Evolutionary conservation across 2,329 filamentous ascomycete species (phyloP).

Genomic region (Raffaelea ambrosiae): DNA sequence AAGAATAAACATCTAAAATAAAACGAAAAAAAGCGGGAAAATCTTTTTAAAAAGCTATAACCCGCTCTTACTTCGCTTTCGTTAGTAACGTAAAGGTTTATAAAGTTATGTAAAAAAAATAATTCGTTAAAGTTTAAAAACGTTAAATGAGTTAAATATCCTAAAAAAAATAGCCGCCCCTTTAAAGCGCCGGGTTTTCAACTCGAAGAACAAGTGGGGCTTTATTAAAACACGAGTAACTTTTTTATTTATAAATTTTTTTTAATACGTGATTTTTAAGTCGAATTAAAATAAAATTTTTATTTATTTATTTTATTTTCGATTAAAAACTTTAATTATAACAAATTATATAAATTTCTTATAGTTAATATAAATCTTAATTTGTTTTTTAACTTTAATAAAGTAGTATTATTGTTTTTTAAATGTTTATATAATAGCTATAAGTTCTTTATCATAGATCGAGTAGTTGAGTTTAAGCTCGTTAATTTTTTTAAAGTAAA

Average conservation of each 20-base stretch:
- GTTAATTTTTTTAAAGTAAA: constrained; percentile 12
- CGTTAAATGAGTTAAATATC: neutral
- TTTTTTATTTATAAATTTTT: neutral
- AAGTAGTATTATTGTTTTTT: neutral
- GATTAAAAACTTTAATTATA: neutral
- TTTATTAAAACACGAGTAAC: no score
- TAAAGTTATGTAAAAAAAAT: neutral
- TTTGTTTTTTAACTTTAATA: neutral
- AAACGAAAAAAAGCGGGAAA: no score
- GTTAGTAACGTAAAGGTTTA: neutral
- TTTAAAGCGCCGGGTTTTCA: no score
- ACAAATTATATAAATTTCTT: neutral
- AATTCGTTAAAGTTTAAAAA: neutral
- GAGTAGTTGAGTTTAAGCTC: constrained; percentile 16
- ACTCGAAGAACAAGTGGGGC: no score
- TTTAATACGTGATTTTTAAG: neutral
- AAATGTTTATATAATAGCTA: neutral
- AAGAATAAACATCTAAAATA: no score
- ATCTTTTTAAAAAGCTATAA: neutral
- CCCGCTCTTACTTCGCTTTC: neutral
- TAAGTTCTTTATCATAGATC: neutral
- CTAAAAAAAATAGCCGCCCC: neutral
- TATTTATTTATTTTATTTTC: neutral
- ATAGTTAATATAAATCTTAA: neutral
- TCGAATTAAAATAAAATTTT: neutral